phyloP scores from a whole-genome alignment of 1,139 yeast genomes.

The Groenewaldozyma auringiensis region DNA sequence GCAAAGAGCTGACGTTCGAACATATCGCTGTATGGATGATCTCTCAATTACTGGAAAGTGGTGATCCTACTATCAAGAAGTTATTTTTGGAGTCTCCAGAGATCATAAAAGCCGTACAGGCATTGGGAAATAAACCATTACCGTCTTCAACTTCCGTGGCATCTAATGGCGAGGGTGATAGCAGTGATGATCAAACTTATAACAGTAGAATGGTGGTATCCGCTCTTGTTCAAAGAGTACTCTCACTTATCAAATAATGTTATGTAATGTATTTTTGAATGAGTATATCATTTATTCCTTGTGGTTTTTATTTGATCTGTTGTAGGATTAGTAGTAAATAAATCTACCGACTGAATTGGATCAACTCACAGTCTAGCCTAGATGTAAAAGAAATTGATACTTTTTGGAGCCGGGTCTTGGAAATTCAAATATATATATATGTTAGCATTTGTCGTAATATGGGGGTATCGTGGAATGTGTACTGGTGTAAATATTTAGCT shows the following conservation, averaged over 20 bases:
- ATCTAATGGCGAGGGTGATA: constrained; percentile 14
- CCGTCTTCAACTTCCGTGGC: constrained; percentile 4
- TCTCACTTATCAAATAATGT: constrained; percentile 20
- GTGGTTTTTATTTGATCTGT: too few species aligned
- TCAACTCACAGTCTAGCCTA: too few species aligned
- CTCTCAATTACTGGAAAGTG: constrained; percentile 83
- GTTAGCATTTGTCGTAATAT: too few species aligned
- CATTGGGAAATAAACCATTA: constrained; percentile 28
- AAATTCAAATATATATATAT: too few species aligned
- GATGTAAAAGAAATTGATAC: too few species aligned
- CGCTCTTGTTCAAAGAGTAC: constrained; percentile 30
- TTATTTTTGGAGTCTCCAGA: constrained; percentile 30
- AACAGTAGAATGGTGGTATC: constrained; percentile 33
- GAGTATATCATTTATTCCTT: too few species aligned
- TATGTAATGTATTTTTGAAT: too few species aligned
- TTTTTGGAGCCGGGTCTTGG: too few species aligned
- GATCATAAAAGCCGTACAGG: constrained; percentile 28
- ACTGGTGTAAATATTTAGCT: too few species aligned
- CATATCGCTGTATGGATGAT: constrained; percentile 98
- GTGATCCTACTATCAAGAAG: constrained; percentile 54
- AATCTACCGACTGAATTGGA: too few species aligned
- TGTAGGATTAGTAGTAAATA: too few species aligned
- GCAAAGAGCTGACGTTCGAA: constrained; percentile 92
- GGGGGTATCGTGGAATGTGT: too few species aligned
- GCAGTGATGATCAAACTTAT: constrained; percentile 22